phyloP scores from a whole-genome alignment of 176 grass and related monocot species.

The Puccinellia tenuiflora region DNA sequence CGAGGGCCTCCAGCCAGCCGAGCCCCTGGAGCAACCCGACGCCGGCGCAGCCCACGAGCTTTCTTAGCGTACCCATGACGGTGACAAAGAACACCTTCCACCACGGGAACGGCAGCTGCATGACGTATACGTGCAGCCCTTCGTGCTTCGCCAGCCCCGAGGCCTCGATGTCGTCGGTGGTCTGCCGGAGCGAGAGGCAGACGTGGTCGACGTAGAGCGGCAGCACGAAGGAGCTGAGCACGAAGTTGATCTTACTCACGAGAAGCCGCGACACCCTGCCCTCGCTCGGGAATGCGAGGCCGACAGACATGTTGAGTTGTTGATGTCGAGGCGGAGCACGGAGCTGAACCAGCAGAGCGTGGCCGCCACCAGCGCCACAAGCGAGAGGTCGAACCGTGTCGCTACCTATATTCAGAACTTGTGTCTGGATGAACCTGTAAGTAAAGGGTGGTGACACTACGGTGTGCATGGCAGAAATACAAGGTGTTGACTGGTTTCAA shows the following conservation, averaged over 20 bases:
- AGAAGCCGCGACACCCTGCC: slow-evolving; percentile 50
- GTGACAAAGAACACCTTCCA: slow-evolving; percentile 39
- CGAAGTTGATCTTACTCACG: slow-evolving; percentile 59
- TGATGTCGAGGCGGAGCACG: slow-evolving; percentile 42
- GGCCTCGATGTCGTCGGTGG: slow-evolving; percentile 32
- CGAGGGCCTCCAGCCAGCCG: slow-evolving; percentile 44
- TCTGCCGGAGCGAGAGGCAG: slow-evolving; percentile 38
- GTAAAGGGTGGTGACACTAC: too few species aligned
- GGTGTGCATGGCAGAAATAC: too few species aligned
- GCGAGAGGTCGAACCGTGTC: slow-evolving; percentile 27
- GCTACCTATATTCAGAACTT: background rate
- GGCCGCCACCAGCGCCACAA: slow-evolving; percentile 19
- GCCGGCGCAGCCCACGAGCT: slow-evolving; percentile 32
- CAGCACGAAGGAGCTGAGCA: slow-evolving; percentile 50
- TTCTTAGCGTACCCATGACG: slow-evolving; percentile 41
- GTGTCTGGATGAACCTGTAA: too few species aligned
- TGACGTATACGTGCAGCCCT: slow-evolving; percentile 29
- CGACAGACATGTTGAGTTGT: slow-evolving; percentile 53
- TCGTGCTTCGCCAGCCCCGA: background rate
- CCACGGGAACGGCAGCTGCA: slow-evolving; percentile 37
- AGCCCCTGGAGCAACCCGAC: slow-evolving; percentile 24
- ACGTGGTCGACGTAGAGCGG: slow-evolving; percentile 50
- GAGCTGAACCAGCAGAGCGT: slow-evolving; percentile 37
- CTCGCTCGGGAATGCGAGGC: slow-evolving; percentile 54
- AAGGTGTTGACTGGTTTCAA: too few species aligned